Percentiles rank a stretch among this genome's conserved stretches.
phyloP scores from a whole-genome alignment of 2,329 filamentous ascomycete species.

The Dactylonectria estremocensis region DNA sequence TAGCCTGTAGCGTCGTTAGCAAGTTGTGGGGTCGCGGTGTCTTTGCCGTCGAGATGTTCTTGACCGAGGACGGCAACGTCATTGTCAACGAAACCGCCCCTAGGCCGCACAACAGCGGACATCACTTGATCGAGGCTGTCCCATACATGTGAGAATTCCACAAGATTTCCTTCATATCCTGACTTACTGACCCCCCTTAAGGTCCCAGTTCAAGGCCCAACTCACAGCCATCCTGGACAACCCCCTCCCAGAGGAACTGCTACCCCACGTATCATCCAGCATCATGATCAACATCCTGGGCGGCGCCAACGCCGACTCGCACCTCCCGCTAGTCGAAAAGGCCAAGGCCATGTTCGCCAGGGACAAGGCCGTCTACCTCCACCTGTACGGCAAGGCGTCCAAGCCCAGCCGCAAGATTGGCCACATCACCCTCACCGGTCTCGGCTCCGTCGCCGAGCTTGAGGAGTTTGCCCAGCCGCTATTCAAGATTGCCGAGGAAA shows the following conservation, averaged over 20 bases:
- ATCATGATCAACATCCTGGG: conserved; percentile 90
- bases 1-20: conserved; percentile 84
- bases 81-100: conserved; percentile 27
- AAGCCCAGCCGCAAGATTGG: conserved; percentile 95
- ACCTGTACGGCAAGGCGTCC: conserved; percentile 93
- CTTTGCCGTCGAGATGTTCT: conserved; percentile 97
- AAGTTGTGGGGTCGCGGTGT: conserved; percentile 91
- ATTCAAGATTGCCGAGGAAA: conserved; percentile 73
- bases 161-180: background rate
- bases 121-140: conserved; percentile 95
- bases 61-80: conserved; percentile 76
- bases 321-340: conserved; percentile 66
- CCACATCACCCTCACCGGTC: conserved; percentile 86
- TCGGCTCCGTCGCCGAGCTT: conserved; percentile 76
- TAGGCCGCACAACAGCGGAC: conserved; percentile 85
- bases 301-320: conserved; percentile 75
- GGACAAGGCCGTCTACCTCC: conserved; percentile 72
- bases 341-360: conserved; percentile 61
- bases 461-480: conserved; percentile 75
- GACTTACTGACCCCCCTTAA: background rate
- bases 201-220: conserved; percentile 92
- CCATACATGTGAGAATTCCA: conserved; percentile 67
- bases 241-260: conserved; percentile 68
- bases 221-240: conserved; percentile 84
- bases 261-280: conserved; percentile 71